A percentile compares a stretch with the other conserved stretches of the same genome.
These are phyloP conservation scores for Elymus sibiricus DNA, from an alignment of 176 grass and related monocot genomes.

Conservation along the genomic window DNA sequence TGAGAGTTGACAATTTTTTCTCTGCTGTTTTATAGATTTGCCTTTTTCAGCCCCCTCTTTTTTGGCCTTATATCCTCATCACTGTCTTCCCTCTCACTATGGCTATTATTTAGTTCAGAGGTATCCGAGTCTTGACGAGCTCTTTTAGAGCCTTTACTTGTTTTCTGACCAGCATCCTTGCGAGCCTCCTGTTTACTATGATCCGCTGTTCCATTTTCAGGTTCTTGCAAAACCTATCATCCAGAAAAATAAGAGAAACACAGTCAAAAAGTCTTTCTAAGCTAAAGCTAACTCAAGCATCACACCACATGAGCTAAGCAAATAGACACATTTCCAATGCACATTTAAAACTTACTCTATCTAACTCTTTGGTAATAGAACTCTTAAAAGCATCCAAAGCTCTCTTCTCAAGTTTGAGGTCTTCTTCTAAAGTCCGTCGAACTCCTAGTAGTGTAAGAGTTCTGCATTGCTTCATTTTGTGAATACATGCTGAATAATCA, in stretches of 20 bases:
- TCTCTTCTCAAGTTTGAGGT: slow-evolving; percentile 77
- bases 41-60: slow-evolving; percentile 51
- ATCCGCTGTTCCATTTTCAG: slow-evolving; percentile 62
- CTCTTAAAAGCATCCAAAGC: slow-evolving; percentile 71
- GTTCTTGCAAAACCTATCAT: slow-evolving; percentile 64
- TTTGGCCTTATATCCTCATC: slow-evolving; percentile 54
- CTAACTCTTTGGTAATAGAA: slow-evolving; percentile 67
- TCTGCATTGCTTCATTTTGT: slow-evolving; percentile 54
- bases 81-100: slow-evolving; percentile 47
- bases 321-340: background rate
- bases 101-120: slow-evolving; percentile 54
- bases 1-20: slow-evolving; percentile 47
- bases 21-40: slow-evolving; percentile 59
- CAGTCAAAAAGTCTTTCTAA: slow-evolving; percentile 21
- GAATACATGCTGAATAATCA: slow-evolving; percentile 17
- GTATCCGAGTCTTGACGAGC: slow-evolving; percentile 44
- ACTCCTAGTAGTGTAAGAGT: slow-evolving; percentile 76
- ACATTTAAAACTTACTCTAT: slow-evolving; percentile 47
- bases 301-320: slow-evolving; percentile 26
- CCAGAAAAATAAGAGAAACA: slow-evolving; percentile 19
- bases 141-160: slow-evolving; percentile 61
- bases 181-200: slow-evolving; percentile 41
- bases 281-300: slow-evolving; percentile 15
- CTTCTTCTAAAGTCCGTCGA: slow-evolving; percentile 87
- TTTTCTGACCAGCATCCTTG: slow-evolving; percentile 31